phyloP scores from a whole-genome alignment of 805 yeast species.

The Saturnispora kantuleensis region DNA sequence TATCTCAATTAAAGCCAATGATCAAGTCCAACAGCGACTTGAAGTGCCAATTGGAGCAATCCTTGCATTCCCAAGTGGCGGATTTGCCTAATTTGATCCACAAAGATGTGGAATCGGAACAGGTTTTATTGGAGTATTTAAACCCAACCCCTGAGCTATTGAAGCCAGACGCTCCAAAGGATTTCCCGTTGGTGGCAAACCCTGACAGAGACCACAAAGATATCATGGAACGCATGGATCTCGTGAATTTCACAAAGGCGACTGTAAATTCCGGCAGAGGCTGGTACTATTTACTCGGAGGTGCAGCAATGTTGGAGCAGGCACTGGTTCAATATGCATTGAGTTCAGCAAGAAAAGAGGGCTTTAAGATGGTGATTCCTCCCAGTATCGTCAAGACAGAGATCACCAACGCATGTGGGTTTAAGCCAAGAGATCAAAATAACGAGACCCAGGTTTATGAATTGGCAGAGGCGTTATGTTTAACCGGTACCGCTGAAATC shows the following conservation, averaged over 20 bases:
- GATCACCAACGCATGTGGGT: slow-evolving; percentile 83
- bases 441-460: slow-evolving; percentile 79
- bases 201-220: slow-evolving; percentile 46
- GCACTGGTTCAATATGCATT: slow-evolving; percentile 80
- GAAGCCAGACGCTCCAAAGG: slow-evolving; percentile 8
- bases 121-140: slow-evolving; percentile 41
- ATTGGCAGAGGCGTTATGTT: slow-evolving; percentile 43
- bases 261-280: slow-evolving; percentile 73
- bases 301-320: slow-evolving; percentile 82
- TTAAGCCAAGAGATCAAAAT: slow-evolving; percentile 82
- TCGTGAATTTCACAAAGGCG: slow-evolving; percentile 65
- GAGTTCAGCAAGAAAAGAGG: slow-evolving; percentile 50
- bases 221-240: slow-evolving; percentile 57
- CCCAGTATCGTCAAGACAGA: slow-evolving; percentile 80
- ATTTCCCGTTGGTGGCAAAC: slow-evolving; percentile 13
- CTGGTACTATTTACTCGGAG: slow-evolving; percentile 77
- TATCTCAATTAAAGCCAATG: slow-evolving; percentile 22
- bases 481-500: slow-evolving; percentile 94
- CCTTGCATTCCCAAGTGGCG: slow-evolving; percentile 33
- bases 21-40: slow-evolving; percentile 22
- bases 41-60: slow-evolving; percentile 26
- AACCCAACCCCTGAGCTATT: slow-evolving; percentile 31
- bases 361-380: slow-evolving; percentile 66
- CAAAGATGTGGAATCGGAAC: slow-evolving; percentile 33
- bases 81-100: slow-evolving; percentile 57